Evolutionary conservation across 176 grass and related monocot genomes (phyloP).

Genomic region (Alloteropsis semialata): DNA sequence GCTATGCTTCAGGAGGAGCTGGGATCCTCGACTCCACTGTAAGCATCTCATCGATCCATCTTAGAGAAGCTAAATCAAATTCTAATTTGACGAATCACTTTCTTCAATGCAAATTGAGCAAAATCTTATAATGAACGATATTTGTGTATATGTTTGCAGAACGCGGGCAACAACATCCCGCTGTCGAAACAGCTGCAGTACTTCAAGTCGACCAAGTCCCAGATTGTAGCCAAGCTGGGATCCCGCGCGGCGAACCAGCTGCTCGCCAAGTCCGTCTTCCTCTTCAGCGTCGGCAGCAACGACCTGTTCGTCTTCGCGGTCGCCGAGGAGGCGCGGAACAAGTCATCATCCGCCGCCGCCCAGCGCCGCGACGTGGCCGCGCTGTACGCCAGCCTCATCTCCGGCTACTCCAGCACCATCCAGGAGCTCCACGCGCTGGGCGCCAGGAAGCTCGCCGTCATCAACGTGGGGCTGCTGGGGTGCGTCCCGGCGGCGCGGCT

Average conservation of each 20-base stretch:
- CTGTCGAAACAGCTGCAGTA: slow-evolving; percentile 31
- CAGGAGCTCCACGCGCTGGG: slow-evolving; percentile 18
- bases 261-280: slow-evolving; percentile 26
- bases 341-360: not conserved
- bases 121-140: not conserved
- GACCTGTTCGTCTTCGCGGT: slow-evolving; percentile 23
- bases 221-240: slow-evolving; percentile 8
- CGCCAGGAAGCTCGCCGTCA: slow-evolving; percentile 34
- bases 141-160: not conserved
- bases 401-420: not conserved
- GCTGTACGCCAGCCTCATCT: not conserved
- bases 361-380: not conserved
- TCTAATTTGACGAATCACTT: not conserved
- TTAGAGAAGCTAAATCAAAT: not conserved
- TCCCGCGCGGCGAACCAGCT: not conserved
- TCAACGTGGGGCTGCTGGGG: slow-evolving; percentile 26
- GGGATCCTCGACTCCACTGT: slow-evolving; percentile 43
- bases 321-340: not conserved
- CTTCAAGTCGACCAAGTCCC: slow-evolving; percentile 13
- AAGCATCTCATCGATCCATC: not conserved
- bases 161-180: slow-evolving; percentile 16
- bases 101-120: not conserved
- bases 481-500: not conserved
- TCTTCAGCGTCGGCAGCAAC: slow-evolving; percentile 24
- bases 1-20: slow-evolving; percentile 48